Base-by-base conservation (phyloP, 495 filamentous ascomycete genomes). In the Astrothelium macrocarpum region DNA sequence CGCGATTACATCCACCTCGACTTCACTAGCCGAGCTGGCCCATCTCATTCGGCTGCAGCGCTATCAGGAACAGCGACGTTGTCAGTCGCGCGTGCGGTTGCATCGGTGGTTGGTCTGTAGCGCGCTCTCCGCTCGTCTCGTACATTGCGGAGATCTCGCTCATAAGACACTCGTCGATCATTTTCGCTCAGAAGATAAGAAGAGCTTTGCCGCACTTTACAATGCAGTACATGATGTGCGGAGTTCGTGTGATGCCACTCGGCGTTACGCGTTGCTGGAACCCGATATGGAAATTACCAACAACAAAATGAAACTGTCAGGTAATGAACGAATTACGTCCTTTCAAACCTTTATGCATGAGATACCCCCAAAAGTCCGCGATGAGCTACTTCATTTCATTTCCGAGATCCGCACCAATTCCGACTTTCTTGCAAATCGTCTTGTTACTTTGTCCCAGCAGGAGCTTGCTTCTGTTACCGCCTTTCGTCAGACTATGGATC, bases 111-210 rank as follows among this genome's bases (percentile, higher is more conserved):
- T 75, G 29, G 70, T 77, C 10, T 70, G 87, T 25, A 89, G 87
- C 61, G 90, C 89, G 18, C 80, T 94, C 43, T 91, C 87, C 59
- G 84, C 90, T 66, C 88, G 92, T 61, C 80, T 95, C 72, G 82
- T 87, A 74, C 84, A 89, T 64, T 86, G 87, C 65, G 88, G 89
- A 61, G 85, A 88, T 68, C 83, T 89, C 49, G 85, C 89, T 60
- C 87, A 94, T 74, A 83, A 87, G 20, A 90, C 88, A 66, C 78
- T 98, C 70, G 89, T 94, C 67, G 92, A 98, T 70, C 84, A 84
- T 71, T 90, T 95, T 74, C 88, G 88, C 68, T 85, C 87, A 58
- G 92, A 95, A 72, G 90, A 97, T 74, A 95, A 94, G 78, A 85
- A 85, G 69, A 86, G 81, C 67, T 98, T 98, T 77, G 88, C 87